A percentile compares a stretch with the other conserved stretches of the same genome.
Conservation (phyloP, 768 basidiomycete genomes). For the Boletus subparvulus region DNA sequence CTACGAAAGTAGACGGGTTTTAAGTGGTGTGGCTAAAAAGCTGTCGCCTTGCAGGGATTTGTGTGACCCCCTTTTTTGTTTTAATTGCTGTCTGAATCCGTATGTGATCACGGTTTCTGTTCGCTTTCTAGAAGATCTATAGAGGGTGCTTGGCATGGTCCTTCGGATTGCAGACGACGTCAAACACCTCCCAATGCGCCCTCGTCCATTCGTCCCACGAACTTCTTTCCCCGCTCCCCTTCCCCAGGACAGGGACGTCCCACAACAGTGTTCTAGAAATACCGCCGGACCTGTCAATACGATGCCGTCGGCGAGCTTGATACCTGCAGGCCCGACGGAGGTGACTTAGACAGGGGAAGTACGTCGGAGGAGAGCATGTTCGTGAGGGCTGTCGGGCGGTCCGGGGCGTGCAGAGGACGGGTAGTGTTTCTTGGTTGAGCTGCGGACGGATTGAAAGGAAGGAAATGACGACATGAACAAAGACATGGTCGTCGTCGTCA, state of each 20-base stretch:
- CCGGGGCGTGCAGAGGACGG: conserved; percentile 4
- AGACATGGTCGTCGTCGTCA: neutral
- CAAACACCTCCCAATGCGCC: conserved; percentile 78
- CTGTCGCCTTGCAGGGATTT: too few relatives aligned
- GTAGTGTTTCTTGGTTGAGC: neutral
- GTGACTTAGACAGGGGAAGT: conserved; percentile 69
- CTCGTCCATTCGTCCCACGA: conserved; percentile 69
- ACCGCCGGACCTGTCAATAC: conserved; percentile 75
- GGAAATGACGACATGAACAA: neutral
- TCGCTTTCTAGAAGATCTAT: too few relatives aligned
- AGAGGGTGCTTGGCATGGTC: too few relatives aligned
- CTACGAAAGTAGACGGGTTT: too few relatives aligned
- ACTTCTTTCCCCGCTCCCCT: conserved; percentile 11
- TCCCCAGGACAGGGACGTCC: conserved; percentile 59
- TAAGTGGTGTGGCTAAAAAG: too few relatives aligned
- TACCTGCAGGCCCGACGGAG: conserved; percentile 60
- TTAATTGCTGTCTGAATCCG: too few relatives aligned
- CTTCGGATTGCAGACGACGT: conserved; percentile 45
- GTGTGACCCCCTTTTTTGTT: too few relatives aligned
- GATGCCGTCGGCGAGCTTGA: conserved; percentile 76
- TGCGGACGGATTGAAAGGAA: neutral
- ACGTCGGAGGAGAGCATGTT: conserved; percentile 74
- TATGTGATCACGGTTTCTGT: too few relatives aligned
- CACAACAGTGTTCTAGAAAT: conserved; percentile 88
- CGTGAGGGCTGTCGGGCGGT: conserved; percentile 42